These are phyloP conservation scores for Wallacemonas rigidus DNA, from an alignment of 208 protist genomes.

Conservation along the genomic window DNA sequence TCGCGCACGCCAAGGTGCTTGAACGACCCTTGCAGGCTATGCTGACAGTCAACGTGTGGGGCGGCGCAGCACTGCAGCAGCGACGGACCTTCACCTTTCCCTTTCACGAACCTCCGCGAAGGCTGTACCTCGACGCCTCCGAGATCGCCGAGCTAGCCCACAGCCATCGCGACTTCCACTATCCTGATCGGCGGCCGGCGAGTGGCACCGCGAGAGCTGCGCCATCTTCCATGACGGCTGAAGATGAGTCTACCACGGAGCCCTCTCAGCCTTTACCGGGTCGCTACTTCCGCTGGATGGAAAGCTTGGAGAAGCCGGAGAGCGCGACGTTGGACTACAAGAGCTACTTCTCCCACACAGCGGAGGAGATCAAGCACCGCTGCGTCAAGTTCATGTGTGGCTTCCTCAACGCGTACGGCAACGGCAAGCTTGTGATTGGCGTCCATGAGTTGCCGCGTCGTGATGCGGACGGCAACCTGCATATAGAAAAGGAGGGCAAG, in stretches of 20 bases:
- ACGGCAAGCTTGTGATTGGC: constrained; percentile 63
- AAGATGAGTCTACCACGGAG: not conserved
- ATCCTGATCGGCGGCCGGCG: not conserved
- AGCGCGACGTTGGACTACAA: constrained; percentile 71
- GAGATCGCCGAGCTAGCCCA: not conserved
- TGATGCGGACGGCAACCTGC: constrained; percentile 26
- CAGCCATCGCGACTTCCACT: not conserved
- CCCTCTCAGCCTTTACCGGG: not conserved
- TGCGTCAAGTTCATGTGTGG: constrained; percentile 78
- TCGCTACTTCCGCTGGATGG: constrained; percentile 57
- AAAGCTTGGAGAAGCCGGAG: constrained; percentile 55
- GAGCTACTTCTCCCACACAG: constrained; percentile 68
- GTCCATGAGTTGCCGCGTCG: constrained; percentile 63
- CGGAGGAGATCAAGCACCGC: constrained; percentile 53
- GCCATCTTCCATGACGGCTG: not conserved
- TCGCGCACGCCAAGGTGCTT: constrained; percentile 37
- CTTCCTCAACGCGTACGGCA: constrained; percentile 67
- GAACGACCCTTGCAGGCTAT: constrained; percentile 40
- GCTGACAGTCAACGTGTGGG: constrained; percentile 35
- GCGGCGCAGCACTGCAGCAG: constrained; percentile 13
- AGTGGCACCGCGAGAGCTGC: not conserved
- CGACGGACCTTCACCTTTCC: constrained; percentile 14
- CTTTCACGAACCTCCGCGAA: not conserved
- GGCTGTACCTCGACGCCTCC: not conserved
- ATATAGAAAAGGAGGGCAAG: constrained; percentile 39